These are phyloP conservation scores for Collybia nuda DNA, from an alignment of 768 basidiomycete genomes.

Conservation along the genomic window DNA sequence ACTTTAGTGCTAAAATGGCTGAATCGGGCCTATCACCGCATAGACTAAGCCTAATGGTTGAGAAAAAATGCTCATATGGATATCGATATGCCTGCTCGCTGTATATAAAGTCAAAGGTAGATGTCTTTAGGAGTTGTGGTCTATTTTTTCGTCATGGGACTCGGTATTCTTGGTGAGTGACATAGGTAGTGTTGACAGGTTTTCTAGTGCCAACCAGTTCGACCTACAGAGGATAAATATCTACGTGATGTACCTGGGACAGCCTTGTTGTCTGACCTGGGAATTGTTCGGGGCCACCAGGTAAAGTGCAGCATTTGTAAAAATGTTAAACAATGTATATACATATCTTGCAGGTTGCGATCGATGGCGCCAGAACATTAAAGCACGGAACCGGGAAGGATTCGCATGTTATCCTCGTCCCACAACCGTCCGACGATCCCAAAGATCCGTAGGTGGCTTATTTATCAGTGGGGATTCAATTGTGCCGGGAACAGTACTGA, in stretches of 20 bases:
- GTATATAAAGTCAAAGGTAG: too few relatives aligned
- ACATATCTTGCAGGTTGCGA: slow-evolving; percentile 19
- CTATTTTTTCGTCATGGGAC: slow-evolving; percentile 20
- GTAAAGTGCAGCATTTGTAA: slow-evolving; percentile 7
- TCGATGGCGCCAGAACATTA: slow-evolving; percentile 29
- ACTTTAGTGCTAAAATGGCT: too few relatives aligned
- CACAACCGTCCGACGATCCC: slow-evolving; percentile 44
- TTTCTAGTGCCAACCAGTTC: background rate
- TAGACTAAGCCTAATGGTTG: too few relatives aligned
- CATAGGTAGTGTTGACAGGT: background rate
- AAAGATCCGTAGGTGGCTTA: slow-evolving; percentile 34
- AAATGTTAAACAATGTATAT: background rate
- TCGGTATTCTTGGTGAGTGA: slow-evolving; percentile 35
- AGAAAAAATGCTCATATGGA: too few relatives aligned
- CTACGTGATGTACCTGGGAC: slow-evolving; percentile 39
- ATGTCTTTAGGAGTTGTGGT: too few relatives aligned
- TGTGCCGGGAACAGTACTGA: background rate
- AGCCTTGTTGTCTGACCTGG: slow-evolving; percentile 37
- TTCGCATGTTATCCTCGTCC: slow-evolving; percentile 38
- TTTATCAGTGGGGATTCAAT: background rate
- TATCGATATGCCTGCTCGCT: too few relatives aligned
- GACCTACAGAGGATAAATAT: slow-evolving; percentile 32
- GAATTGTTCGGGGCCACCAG: slow-evolving; percentile 32
- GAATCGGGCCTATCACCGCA: too few relatives aligned
- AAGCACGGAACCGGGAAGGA: slow-evolving; percentile 37